Percentiles rank a stretch among this genome's conserved stretches.
Conservation (phyloP, 2,329 filamentous ascomycete genomes). For the Tolypocladium album region DNA sequence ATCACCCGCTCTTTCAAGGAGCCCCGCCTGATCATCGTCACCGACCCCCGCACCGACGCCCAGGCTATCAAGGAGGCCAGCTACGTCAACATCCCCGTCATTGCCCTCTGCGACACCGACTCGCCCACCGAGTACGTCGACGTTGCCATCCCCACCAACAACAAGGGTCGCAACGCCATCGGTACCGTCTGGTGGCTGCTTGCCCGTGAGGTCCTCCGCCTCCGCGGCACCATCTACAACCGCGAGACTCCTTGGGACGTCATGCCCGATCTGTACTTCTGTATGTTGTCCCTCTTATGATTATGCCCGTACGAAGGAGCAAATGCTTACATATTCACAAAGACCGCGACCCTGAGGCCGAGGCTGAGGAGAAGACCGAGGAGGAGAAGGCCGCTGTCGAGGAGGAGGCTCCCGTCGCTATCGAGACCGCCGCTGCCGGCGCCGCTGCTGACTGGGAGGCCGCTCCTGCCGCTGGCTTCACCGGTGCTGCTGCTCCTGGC, state of each 20-base stretch:
- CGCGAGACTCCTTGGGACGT: slow-evolving; percentile 97
- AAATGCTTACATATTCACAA: slow-evolving; percentile 7
- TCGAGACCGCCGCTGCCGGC: slow-evolving; percentile 66
- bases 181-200: slow-evolving; percentile 99
- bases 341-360: slow-evolving; percentile 97
- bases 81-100: slow-evolving; percentile 99
- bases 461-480: slow-evolving; percentile 54
- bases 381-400: slow-evolving; percentile 89
- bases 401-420: slow-evolving; percentile 68
- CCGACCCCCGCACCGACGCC: slow-evolving; percentile 97
- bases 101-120: slow-evolving; percentile 97
- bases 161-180: slow-evolving; percentile 99
- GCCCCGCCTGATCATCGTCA: slow-evolving; percentile 98
- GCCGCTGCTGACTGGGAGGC: slow-evolving; percentile 76
- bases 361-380: slow-evolving; percentile 96
- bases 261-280: slow-evolving; percentile 99
- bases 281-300: slow-evolving; percentile 31
- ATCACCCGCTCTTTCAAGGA: slow-evolving; percentile 99
- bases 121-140: slow-evolving; percentile 99
- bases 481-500: slow-evolving; percentile 42
- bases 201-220: slow-evolving; percentile 97
- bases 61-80: slow-evolving; percentile 99
- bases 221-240: slow-evolving; percentile 91
- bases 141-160: slow-evolving; percentile 99
- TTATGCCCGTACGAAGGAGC: neutral